Evolutionary conservation across 1,284 basidiomycete species (phyloP), one percentile per base, ranked within the genome.

Genomic region (Austroboletus niveus): DNA sequence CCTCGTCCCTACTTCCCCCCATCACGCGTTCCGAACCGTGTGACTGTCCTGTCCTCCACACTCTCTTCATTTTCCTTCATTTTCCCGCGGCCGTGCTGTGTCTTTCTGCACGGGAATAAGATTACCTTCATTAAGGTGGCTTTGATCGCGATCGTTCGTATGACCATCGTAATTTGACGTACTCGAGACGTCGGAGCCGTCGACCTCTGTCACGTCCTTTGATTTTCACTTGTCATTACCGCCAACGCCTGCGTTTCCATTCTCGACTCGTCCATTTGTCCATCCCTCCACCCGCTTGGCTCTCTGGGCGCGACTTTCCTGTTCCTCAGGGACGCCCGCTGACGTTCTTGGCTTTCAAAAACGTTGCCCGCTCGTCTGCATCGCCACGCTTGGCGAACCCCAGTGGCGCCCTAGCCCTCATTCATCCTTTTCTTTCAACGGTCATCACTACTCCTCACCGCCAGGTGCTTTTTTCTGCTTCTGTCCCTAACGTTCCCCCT

Each of bases 181-280:
- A 65, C 57, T 57, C 50, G 8, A 64, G 52, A 62, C 61, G 57
- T 64, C 60, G 60, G 60, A 57, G 51, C 60, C 60, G 60, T 63
- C 12, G 47, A 10, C 22, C 32, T 54, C 47, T 41, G 45, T 60
- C 54, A 32, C 44, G 8, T 31, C 51, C 42, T 61, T 60, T 63
- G 62, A 61, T 61, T 36, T 63, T 63, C 60, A 61, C 63, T 12
- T 31, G 42, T 58, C 60, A 64, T 62, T 58, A 64, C 60, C 61
- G 63, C 36, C 27, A 29, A 8, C 6, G 29, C 29, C 29, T 8
- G 4, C 8, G 27, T 29, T 6, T 29, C 29, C 1, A 29, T 29
- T 35, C 41, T 46, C 43, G 41, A 48, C 43, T 46, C 9, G 32
- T 15, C 36, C 6, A 15, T n/a, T 20, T 38, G 6, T 35, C 45